Evolutionary conservation across 2,329 filamentous ascomycete species (phyloP), one percentile per base, ranked within the genome.

Genomic region (Trichoderma sp.): DNA sequence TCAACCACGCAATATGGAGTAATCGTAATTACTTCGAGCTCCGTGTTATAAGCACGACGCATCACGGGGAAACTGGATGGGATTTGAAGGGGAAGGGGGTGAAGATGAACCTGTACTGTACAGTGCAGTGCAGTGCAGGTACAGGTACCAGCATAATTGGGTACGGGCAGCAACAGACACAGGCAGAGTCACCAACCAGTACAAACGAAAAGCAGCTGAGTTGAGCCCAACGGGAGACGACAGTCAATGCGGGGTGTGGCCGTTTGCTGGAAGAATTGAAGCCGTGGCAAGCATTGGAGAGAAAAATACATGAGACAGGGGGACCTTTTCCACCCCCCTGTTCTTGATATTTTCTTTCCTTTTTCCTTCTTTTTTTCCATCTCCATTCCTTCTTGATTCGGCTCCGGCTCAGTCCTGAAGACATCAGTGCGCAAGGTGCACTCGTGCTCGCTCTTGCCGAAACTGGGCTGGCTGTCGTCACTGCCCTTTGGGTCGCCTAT

Each of bases 391-490:
- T 36, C 57, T 60, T 32, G 36, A 9, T 60, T 68, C 36, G 11
- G 21, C 14, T 32, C 34, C 60, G 53, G 36, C 36, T 39, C 36
- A 2, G 39, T 18, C 43, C 34, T n/a, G 9, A 32, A 21, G 64
- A 26, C 39, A 28, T 66, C 64, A 39, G 64, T 53, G 21, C 66
- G 36, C 26, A 47, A 26, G 66, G 14, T 69, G 28, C 36, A 32
- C 36, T 51, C 32, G 39, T 69, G 32, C 32, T 68, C 53, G 53
- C 65, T 68, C 66, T 69, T 43, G 28, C 66, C 66, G 66, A 69
- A 47, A 43, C 51, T 68, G 24, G 32, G 39, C 51, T 68, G 51
- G 24, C 51, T 39, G 36, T 39, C n/a, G 63, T 57, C 43, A 30
- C 56, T 69, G 26, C 24, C 53, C 34, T 69, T 36, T 61, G 4